Base-by-base conservation (phyloP, 495 filamentous ascomycete species). In the Monascus purpureus region DNA sequence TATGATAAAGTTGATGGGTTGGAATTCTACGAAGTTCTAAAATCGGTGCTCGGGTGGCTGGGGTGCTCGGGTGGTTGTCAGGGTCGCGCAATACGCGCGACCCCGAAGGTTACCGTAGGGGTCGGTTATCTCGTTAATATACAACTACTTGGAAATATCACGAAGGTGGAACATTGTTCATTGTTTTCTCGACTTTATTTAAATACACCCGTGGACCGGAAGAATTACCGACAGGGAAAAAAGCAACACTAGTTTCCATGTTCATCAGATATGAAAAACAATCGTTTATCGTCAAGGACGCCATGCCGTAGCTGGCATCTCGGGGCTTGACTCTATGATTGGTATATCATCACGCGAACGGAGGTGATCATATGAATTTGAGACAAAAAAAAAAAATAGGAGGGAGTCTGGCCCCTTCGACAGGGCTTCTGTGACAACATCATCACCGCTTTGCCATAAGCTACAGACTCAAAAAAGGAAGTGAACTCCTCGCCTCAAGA, bases 281-380 rank as follows among this genome's bases (percentile, higher is more conserved):
- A 74, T 72, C 61, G 56, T 68, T 76, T 70, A 65, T 78, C 83
- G 79, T 75, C 72, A 75, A 61, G 53, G 55, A 70, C 63, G 50
- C 59, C 67, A 53, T 61, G 58, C 57, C 57, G 42, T 55, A 66
- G 65, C 54, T 53, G 58, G 50, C 34, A 50, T 70, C 70, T 96
- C 82, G 80, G 88, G 81, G 88, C 88, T 97, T 97, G 88, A 97
- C 88, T 97, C 90, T 95, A 93, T 85, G 73, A 73, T 77, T 80
- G 70, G 58, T 67, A 57, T 61, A 74, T 96, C 88, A 96, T 96
- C 88, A 94, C 65, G 34, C 78, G 75, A 83, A 93, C 29, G n/a
- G 15, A 15, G 4, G 8, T 29, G 7, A 29, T 8, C 77, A 63
- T 65, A 73, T 77, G 62, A 53, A 46, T 37, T 33, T 35, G 35